Percentiles rank a stretch among this genome's conserved stretches.
Conservation (phyloP, 768 basidiomycete species). For the Leccinum aurantiacum region DNA sequence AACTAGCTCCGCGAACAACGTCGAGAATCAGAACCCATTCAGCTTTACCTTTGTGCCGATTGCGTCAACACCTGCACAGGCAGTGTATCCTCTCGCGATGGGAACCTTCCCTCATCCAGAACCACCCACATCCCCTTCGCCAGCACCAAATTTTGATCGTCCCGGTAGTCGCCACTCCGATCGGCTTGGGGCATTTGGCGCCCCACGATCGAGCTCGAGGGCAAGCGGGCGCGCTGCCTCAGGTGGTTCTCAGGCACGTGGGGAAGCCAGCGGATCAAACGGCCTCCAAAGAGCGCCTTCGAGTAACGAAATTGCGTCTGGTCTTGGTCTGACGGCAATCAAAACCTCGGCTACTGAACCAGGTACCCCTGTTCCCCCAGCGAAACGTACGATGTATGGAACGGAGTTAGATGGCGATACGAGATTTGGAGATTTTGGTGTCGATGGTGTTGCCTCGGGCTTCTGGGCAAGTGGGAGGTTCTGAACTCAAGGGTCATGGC, state of each 20-base stretch:
- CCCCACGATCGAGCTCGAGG: conserved; percentile 40
- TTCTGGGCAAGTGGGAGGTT: conserved; percentile 62
- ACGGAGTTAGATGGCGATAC: conserved; percentile 80
- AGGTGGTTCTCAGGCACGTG: conserved; percentile 27
- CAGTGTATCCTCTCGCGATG: conserved; percentile 39
- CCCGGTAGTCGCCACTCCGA: conserved; percentile 37
- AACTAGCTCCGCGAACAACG: conserved; percentile 49
- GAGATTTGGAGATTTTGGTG: conserved; percentile 83
- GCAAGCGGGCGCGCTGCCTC: conserved; percentile 31
- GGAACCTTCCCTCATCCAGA: conserved; percentile 37
- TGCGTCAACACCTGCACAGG: conserved; percentile 52
- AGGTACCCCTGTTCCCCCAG: conserved; percentile 43
- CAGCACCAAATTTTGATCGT: conserved; percentile 33
- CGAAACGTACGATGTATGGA: conserved; percentile 78
- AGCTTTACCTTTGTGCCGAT: conserved; percentile 51
- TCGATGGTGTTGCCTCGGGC: conserved; percentile 71
- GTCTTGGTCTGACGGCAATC: conserved; percentile 42
- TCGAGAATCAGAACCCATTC: conserved; percentile 57
- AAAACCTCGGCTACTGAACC: conserved; percentile 40
- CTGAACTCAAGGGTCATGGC: conserved; percentile 20
- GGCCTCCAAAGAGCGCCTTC: conserved; percentile 34
- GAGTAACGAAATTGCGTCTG: conserved; percentile 49
- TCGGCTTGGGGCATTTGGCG: conserved; percentile 28
- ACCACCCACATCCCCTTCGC: conserved; percentile 36
- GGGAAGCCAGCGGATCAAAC: conserved; percentile 26